Percentiles rank a stretch among this genome's conserved stretches.
phyloP scores from a whole-genome alignment of 257 asterid species.

The Rehmannia glutinosa region DNA sequence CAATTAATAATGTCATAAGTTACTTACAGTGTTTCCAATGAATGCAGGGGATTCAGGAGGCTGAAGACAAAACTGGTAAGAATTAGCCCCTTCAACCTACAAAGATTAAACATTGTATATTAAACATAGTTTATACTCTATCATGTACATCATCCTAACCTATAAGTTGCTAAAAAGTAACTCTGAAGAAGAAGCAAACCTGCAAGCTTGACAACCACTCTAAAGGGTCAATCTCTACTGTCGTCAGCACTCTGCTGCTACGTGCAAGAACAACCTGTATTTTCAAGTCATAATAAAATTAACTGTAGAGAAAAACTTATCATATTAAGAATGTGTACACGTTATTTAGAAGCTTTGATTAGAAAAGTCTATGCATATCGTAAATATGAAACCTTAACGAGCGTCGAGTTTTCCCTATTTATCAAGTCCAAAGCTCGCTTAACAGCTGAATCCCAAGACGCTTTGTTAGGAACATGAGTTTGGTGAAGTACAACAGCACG shows the following conservation, averaged over 20 bases:
- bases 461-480: constrained; percentile 64
- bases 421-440: constrained; percentile 70
- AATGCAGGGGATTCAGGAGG: constrained; percentile 92
- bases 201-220: constrained; percentile 71
- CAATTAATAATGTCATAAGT: background rate
- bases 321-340: background rate
- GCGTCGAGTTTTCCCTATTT: constrained; percentile 41
- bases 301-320: too few species aligned
- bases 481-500: constrained; percentile 44
- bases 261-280: constrained; percentile 95
- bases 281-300: constrained; percentile 6
- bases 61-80: constrained; percentile 87
- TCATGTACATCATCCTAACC: background rate
- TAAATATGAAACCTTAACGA: constrained; percentile 90
- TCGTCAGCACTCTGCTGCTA: constrained; percentile 75
- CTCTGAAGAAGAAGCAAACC: constrained; percentile 39
- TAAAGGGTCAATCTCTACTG: constrained; percentile 70
- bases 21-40: constrained; percentile 92
- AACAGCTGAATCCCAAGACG: constrained; percentile 75
- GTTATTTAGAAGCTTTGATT: too few species aligned
- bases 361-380: too few species aligned
- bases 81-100: constrained; percentile 74
- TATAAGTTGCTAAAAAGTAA: background rate
- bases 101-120: constrained; percentile 19
- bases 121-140: background rate